Evolutionary conservation across 805 yeast genomes (phyloP).

Genomic region (Ogataea populi-albae): DNA sequence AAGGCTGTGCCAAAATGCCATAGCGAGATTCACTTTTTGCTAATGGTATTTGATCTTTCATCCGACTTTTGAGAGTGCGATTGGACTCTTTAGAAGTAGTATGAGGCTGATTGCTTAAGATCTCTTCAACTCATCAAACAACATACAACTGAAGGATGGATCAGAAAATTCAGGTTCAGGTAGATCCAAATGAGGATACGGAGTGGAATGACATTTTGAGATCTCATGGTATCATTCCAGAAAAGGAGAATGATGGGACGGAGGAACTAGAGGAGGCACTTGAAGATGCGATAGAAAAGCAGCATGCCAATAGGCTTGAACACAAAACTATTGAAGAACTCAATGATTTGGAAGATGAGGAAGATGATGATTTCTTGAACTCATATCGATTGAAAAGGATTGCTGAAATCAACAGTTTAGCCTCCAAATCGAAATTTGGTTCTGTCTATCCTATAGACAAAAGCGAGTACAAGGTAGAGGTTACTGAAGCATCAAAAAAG

Average conservation of each 20-base stretch:
- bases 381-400: conserved; percentile 74
- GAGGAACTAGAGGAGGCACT: conserved; percentile 83
- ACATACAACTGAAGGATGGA: conserved; percentile 28
- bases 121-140: neutral
- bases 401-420: conserved; percentile 64
- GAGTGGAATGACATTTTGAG: conserved; percentile 98
- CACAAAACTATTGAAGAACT: conserved; percentile 74
- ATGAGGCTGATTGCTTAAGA: no score
- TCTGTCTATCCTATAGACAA: conserved; percentile 73
- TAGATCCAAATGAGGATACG: conserved; percentile 93
- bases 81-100: no score
- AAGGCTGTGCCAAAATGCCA: no score
- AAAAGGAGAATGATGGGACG: conserved; percentile 84
- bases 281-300: conserved; percentile 74
- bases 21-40: no score
- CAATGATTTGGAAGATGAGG: conserved; percentile 87
- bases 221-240: conserved; percentile 88
- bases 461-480: conserved; percentile 82
- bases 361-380: conserved; percentile 85
- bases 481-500: conserved; percentile 74
- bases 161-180: conserved; percentile 75
- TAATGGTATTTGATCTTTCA: no score
- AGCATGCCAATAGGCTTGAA: conserved; percentile 81
- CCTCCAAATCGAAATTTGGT: conserved; percentile 62
- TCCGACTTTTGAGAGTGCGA: no score